These are phyloP conservation scores for Curvularia sp. DNA, from an alignment of 2,329 filamentous ascomycete genomes.

Conservation along the genomic window DNA sequence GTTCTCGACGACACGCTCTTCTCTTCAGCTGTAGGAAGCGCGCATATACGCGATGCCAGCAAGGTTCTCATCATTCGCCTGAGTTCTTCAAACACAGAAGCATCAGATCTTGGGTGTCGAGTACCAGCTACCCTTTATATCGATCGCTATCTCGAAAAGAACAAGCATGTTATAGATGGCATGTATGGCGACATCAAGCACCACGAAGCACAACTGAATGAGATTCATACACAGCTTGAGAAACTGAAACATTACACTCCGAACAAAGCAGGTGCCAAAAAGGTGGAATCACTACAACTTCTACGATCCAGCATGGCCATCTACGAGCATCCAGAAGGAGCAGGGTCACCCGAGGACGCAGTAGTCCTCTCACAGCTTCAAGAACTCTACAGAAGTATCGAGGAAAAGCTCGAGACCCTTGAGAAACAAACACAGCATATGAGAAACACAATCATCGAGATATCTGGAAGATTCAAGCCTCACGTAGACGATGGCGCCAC, in stretches of 20 bases:
- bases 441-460: conserved; percentile 51
- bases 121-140: conserved; percentile 63
- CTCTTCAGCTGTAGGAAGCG: conserved; percentile 28
- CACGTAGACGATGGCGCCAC: conserved; percentile 46
- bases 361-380: conserved; percentile 38
- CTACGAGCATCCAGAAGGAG: conserved; percentile 32
- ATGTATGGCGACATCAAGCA: conserved; percentile 54
- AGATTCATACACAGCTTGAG: conserved; percentile 47
- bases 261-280: conserved; percentile 35
- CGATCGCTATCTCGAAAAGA: conserved; percentile 65
- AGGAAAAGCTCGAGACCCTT: conserved; percentile 47
- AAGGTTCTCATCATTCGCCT: conserved; percentile 62
- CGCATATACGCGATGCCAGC: conserved; percentile 49
- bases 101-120: conserved; percentile 53
- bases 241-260: conserved; percentile 46
- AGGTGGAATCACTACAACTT: conserved; percentile 48
- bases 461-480: conserved; percentile 57
- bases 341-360: conserved; percentile 28
- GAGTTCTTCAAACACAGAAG: conserved; percentile 44
- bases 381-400: conserved; percentile 39
- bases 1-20: conserved; percentile 60
- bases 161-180: conserved; percentile 55
- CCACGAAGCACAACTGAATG: conserved; percentile 36
- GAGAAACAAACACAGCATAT: conserved; percentile 53
- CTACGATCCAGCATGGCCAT: conserved; percentile 50